A percentile compares a stretch with the other conserved stretches of the same genome.
Conservation (phyloP, 2,329 filamentous ascomycete genomes). For the Bipolaris victoriae region DNA sequence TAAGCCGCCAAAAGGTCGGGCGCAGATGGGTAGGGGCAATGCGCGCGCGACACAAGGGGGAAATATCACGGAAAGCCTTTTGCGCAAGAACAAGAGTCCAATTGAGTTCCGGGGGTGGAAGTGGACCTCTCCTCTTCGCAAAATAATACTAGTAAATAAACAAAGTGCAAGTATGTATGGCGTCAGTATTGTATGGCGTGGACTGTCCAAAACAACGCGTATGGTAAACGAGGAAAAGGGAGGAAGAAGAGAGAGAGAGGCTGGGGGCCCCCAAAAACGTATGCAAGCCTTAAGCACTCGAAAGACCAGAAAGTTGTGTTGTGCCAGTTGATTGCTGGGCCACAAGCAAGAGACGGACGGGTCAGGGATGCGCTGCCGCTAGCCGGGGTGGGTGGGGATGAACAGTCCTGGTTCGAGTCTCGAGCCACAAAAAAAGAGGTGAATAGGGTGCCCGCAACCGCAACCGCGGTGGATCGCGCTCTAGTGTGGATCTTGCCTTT, state of each 20-base stretch:
- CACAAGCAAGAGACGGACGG: slow-evolving; percentile 8
- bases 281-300: slow-evolving; percentile 5
- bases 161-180: no score
- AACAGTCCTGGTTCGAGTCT: slow-evolving; percentile 4
- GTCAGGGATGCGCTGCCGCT: slow-evolving; percentile 22
- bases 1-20: slow-evolving; percentile 7
- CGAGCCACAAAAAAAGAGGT: background rate
- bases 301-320: slow-evolving; percentile 22
- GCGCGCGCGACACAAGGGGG: slow-evolving; percentile 3
- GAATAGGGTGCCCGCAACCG: no score
- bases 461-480: no score
- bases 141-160: no score
- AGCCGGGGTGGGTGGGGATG: slow-evolving; percentile 8
- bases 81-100: background rate
- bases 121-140: no score
- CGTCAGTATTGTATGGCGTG: background rate
- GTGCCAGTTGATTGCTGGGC: slow-evolving; percentile 21
- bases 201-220: background rate
- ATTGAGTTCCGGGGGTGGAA: background rate
- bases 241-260: slow-evolving; percentile 1
- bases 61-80: slow-evolving; percentile 2
- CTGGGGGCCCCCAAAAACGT: slow-evolving; percentile 3
- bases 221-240: slow-evolving; percentile 1
- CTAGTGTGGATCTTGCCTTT: no score
- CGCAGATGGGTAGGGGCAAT: slow-evolving; percentile 1